Conservation (phyloP, 257 asterid genomes). For the Marsdenia floribunda region DNA sequence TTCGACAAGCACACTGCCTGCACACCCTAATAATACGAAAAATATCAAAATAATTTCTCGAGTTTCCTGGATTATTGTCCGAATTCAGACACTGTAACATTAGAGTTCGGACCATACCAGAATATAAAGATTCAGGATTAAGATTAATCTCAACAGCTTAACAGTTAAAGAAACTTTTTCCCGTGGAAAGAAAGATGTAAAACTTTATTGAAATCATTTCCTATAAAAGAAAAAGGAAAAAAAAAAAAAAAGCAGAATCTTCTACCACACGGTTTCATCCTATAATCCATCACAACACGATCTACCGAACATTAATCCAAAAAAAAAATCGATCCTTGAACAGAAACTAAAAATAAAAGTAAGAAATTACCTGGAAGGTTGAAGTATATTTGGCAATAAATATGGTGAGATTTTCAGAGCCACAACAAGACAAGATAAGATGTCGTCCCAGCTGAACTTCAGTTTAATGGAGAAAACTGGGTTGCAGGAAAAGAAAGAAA, state of each 20-base stretch:
- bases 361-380: neutral
- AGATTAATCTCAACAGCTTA: neutral
- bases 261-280: neutral
- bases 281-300: neutral
- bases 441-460: neutral
- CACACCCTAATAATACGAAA: too few relatives aligned
- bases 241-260: neutral
- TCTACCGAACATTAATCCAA: neutral
- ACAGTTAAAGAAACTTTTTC: neutral
- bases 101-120: neutral
- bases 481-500: neutral
- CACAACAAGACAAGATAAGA: neutral
- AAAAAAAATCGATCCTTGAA: neutral
- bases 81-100: neutral
- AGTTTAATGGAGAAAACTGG: neutral
- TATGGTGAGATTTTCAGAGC: neutral
- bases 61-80: neutral
- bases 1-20: too few relatives aligned
- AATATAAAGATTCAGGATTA: neutral
- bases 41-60: neutral
- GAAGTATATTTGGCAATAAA: neutral
- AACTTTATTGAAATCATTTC: too few relatives aligned
- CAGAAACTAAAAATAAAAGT: neutral
- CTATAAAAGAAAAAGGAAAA: too few relatives aligned
- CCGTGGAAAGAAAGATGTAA: too few relatives aligned